These are phyloP conservation scores for Blastobotrys chiropterorum DNA, from an alignment of 805 yeast species.

Conservation along the genomic window DNA sequence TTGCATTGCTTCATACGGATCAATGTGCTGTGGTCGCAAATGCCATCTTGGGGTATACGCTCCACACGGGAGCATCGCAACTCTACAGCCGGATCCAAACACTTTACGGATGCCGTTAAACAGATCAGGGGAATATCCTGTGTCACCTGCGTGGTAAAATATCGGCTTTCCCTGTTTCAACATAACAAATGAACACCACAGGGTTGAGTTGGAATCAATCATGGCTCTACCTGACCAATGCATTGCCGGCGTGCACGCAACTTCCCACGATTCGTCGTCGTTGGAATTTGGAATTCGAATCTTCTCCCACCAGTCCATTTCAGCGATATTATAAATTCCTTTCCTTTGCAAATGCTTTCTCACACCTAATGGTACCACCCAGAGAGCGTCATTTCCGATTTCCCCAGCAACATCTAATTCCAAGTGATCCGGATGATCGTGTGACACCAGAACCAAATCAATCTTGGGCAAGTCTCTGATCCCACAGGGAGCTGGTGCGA, in stretches of 20 bases:
- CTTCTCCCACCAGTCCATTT: constrained; percentile 91
- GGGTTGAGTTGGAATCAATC: constrained; percentile 69
- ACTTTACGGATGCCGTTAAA: constrained; percentile 58
- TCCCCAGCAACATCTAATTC: constrained; percentile 52
- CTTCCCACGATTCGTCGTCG: constrained; percentile 52
- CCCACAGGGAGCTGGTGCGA: constrained; percentile 69
- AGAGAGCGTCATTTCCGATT: constrained; percentile 56
- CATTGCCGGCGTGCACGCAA: constrained; percentile 83
- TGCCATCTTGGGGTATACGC: constrained; percentile 96
- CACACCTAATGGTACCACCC: constrained; percentile 88
- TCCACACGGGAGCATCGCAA: constrained; percentile 86
- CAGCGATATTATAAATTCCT: constrained; percentile 59
- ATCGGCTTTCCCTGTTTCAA: constrained; percentile 62
- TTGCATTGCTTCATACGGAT: constrained; percentile 69
- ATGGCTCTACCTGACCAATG: constrained; percentile 92
- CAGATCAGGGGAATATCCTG: constrained; percentile 77
- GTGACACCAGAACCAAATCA: constrained; percentile 74
- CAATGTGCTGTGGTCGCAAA: constrained; percentile 80
- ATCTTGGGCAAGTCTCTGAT: constrained; percentile 60
- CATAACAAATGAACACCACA: constrained; percentile 86
- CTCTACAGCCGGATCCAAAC: constrained; percentile 51
- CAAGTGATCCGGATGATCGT: constrained; percentile 93
- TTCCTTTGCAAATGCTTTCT: constrained; percentile 48
- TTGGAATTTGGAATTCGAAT: constrained; percentile 36
- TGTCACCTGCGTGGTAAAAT: constrained; percentile 90